Evolutionary conservation across 495 filamentous ascomycete species (phyloP), one percentile per base, ranked within the genome.

Genomic region (Neurospora sp.): DNA sequence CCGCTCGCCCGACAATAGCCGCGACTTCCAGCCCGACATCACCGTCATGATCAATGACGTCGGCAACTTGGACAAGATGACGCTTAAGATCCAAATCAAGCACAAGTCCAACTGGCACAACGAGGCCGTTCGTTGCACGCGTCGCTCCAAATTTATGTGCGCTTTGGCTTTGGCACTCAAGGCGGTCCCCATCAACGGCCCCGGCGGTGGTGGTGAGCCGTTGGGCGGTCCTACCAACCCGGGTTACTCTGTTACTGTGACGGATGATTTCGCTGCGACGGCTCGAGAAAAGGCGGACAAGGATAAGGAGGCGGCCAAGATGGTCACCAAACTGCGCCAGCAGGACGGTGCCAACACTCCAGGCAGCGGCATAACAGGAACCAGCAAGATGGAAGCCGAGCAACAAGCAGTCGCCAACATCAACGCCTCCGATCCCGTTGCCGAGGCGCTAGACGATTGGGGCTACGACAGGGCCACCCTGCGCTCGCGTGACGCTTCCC

Each of bases 21-120:
- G 96, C 72, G 96, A 98, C 83, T 99, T 97, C 87, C 92, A 95
- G 80, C 88, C 90, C 1, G 92, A 97, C 71, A 83, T 99, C 69
- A 85, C 89, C 70, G 87, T 98, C 70, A 90, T 93, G 72, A 88
- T 97, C 20, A 86, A 88, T 39, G 90, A 93, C 39, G 89, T 98
- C 31, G 92, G 90, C 39, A 91, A 96, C 77, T 90, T 97, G 85
- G 93, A 97, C 80, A 96, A 96, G 80, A 85, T 99, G 38, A 88
- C 91, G 77, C 87, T 99, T 42, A 90, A 89, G 74, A 87, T 96
- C 44, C 91, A 93, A 75, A 93, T 98, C 78, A 90, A 90, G 74
- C 94, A 98, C 85, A 97, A 97, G 84, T 92, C 91, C 75, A 99
- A 98, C 84, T 99, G 96, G 96, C 90, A 95, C 66, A 97, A 96